Conservation (phyloP, 257 asterid species). For the Apocynum venetum region DNA sequence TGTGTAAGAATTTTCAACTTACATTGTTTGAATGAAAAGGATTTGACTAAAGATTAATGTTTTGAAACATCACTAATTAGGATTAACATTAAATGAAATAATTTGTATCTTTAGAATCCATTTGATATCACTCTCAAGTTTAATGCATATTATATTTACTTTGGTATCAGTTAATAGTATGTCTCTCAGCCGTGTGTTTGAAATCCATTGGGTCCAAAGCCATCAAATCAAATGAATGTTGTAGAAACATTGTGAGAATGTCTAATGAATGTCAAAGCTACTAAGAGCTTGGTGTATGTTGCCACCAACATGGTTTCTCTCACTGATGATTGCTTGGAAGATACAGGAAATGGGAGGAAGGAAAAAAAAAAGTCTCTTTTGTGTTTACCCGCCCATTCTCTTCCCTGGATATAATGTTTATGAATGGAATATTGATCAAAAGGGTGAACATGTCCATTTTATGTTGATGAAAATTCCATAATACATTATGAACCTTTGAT, state of each 20-base stretch:
- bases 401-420: background rate
- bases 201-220: background rate
- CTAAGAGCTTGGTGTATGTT: too few relatives aligned
- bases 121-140: background rate
- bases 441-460: background rate
- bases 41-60: background rate
- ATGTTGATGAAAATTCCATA: background rate
- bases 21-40: background rate
- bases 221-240: background rate
- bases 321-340: background rate
- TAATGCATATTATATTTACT: background rate
- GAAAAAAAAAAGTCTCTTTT: background rate
- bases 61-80: background rate
- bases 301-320: background rate
- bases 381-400: background rate
- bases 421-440: background rate
- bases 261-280: background rate
- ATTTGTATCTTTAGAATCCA: background rate
- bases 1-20: too few relatives aligned
- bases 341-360: background rate
- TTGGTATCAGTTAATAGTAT: background rate
- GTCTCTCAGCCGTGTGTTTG: background rate
- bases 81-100: background rate
- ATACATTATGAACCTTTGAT: background rate
- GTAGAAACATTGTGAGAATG: background rate